Conservation (phyloP, 2,329 filamentous ascomycete genomes). For the Phaeosphaeriaceae sp. region DNA sequence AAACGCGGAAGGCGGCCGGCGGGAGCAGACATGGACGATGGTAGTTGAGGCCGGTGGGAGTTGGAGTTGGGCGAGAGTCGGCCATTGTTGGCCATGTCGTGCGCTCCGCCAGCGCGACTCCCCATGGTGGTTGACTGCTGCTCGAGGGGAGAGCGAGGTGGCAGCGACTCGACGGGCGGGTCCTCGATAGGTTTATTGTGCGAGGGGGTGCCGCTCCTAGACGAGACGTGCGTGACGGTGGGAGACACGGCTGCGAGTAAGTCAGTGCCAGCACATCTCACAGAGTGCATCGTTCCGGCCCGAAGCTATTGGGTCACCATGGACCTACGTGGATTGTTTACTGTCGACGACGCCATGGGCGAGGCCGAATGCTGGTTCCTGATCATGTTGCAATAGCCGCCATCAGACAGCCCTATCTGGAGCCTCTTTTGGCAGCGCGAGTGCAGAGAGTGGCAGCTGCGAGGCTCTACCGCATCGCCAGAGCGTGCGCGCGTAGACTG, state of each 20-base stretch:
- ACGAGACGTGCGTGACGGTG: slow-evolving; percentile 59
- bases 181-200: slow-evolving; percentile 58
- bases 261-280: slow-evolving; percentile 47
- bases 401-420: slow-evolving; percentile 18
- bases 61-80: slow-evolving; percentile 15
- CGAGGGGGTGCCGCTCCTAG: slow-evolving; percentile 65
- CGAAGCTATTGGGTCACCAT: slow-evolving; percentile 34
- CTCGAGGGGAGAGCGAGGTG: slow-evolving; percentile 36
- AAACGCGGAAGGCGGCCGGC: slow-evolving; percentile 59
- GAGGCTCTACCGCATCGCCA: not conserved
- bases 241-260: slow-evolving; percentile 59
- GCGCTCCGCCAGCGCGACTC: slow-evolving; percentile 44
- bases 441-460: not conserved
- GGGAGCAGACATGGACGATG: slow-evolving; percentile 55
- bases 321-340: slow-evolving; percentile 62
- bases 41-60: slow-evolving; percentile 40
- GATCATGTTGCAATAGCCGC: slow-evolving; percentile 37
- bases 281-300: slow-evolving; percentile 32
- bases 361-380: slow-evolving; percentile 54
- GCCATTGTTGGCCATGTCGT: slow-evolving; percentile 33
- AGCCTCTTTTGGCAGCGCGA: not conserved
- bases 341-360: slow-evolving; percentile 67
- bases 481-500: not conserved
- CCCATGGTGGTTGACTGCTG: slow-evolving; percentile 41
- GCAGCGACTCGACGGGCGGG: slow-evolving; percentile 57